Evolutionary conservation across 2,329 filamentous ascomycete species (phyloP).

Genomic region (Cercospora nicotianae): DNA sequence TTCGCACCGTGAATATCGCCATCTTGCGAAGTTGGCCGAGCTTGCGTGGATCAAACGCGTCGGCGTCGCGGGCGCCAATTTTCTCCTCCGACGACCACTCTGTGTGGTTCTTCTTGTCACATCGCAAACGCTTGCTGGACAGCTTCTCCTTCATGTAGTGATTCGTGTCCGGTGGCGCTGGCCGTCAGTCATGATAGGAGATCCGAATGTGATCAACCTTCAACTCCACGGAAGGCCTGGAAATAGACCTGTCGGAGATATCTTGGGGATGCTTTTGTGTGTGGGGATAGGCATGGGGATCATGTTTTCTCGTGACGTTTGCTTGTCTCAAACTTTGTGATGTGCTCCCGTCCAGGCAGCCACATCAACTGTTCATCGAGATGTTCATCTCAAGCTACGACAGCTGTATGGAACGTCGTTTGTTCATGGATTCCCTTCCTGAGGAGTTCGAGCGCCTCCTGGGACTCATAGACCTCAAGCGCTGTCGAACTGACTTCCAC

Average conservation of each 20-base stretch:
- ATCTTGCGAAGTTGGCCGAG: not conserved
- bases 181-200: not conserved
- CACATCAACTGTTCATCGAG: not conserved
- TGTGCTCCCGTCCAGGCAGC: not conserved
- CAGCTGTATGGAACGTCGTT: slow-evolving; percentile 7
- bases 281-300: not conserved
- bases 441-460: slow-evolving; percentile 4
- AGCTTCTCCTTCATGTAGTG: not conserved
- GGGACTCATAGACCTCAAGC: slow-evolving; percentile 14
- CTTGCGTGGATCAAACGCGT: not conserved
- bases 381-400: not conserved
- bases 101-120: not conserved
- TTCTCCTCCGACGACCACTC: not conserved
- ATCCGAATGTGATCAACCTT: not conserved
- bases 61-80: not conserved
- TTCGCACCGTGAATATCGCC: not conserved
- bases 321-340: not conserved
- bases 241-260: not conserved
- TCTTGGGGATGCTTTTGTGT: not conserved
- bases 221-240: not conserved
- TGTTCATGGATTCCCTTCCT: slow-evolving; percentile 7
- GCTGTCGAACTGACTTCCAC: slow-evolving; percentile 17
- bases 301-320: not conserved
- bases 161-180: not conserved
- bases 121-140: not conserved